Evolutionary conservation across 768 basidiomycete genomes (phyloP).

Genomic region (Russula sp.): DNA sequence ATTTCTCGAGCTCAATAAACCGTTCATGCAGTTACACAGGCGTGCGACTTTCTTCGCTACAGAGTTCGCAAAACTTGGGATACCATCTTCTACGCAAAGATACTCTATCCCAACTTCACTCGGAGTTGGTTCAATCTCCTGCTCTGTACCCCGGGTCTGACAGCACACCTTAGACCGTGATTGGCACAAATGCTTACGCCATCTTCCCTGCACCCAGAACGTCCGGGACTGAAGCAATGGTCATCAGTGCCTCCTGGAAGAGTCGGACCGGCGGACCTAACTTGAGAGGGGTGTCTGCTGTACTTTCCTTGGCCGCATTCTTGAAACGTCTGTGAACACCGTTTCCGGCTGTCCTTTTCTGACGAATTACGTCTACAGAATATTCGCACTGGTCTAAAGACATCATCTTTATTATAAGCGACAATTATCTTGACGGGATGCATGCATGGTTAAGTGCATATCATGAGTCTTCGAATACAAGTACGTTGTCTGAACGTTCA

Average conservation of each 20-base stretch:
- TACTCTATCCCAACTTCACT: constrained; percentile 53
- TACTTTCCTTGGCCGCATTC: constrained; percentile 79
- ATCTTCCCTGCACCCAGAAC: constrained; percentile 77
- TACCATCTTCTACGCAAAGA: constrained; percentile 60
- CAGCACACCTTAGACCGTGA: constrained; percentile 37
- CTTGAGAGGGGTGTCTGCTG: constrained; percentile 78
- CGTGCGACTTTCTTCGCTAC: constrained; percentile 53
- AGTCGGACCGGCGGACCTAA: constrained; percentile 68
- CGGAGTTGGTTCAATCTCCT: constrained; percentile 39
- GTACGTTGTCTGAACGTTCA: constrained; percentile 37
- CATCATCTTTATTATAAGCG: constrained; percentile 82
- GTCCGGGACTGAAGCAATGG: constrained; percentile 90
- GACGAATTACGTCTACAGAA: constrained; percentile 37
- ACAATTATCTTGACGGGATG: constrained; percentile 85
- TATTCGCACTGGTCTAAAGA: constrained; percentile 96
- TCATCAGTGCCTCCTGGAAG: constrained; percentile 87
- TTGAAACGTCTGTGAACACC: constrained; percentile 56
- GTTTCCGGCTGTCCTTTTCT: neutral
- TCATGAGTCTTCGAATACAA: constrained; percentile 60
- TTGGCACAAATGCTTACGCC: constrained; percentile 80
- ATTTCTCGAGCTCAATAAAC: neutral
- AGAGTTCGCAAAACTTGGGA: constrained; percentile 71
- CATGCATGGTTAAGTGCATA: constrained; percentile 89
- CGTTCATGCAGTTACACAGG: constrained; percentile 36
- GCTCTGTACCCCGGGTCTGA: constrained; percentile 6